Base-by-base conservation (phyloP, 441 rosid genomes). In the Pelargonium myrrhifolium region DNA sequence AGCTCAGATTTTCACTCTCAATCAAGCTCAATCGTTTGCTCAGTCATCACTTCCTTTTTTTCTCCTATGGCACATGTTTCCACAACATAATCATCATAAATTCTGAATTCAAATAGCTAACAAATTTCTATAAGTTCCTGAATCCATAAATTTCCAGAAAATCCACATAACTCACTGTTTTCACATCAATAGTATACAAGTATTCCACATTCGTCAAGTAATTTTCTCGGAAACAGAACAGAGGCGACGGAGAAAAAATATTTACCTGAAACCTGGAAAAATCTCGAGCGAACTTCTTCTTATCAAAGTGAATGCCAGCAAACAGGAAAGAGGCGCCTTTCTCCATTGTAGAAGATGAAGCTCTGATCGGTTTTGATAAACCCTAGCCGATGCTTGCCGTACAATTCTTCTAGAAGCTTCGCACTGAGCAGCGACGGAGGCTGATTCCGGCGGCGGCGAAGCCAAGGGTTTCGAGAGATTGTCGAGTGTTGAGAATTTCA, bases 231-330 rank as follows among this genome's bases (percentile, higher is more conserved):
- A 43, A 55, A 61, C 51, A 65, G 51, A 68, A 35, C n/a, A n/a
- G n/a, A n/a, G n/a, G n/a, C n/a, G n/a, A n/a, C n/a, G n/a, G n/a
- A n/a, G n/a, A n/a, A n/a, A n/a, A 68, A 40, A 62, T 9, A 70
- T 45, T 9, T 28, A 90, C 98, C 84, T 87, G 72, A 56, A 93
- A 93, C 77, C 82, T 84, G 39, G 85, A 67, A 18, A 91, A 81
- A 71, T 89, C 93, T 8, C 62, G 49, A 65, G 89, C 83, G 69
- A 84, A 89, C 85, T 81, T 87, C 74, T 82, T 87, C 72, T 76
- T 79, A 40, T 87, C 71, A 65, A 93, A 91, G 35, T 67, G 79
- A 74, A 86, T 77, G 61, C 99, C 99, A 6, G 88, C 86, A 66
- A 93, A 88, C 69, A 93, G 78, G 75, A 91, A 91, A 17, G 86